phyloP scores from a whole-genome alignment of 441 rosid species.

The Erodium trifolium region DNA sequence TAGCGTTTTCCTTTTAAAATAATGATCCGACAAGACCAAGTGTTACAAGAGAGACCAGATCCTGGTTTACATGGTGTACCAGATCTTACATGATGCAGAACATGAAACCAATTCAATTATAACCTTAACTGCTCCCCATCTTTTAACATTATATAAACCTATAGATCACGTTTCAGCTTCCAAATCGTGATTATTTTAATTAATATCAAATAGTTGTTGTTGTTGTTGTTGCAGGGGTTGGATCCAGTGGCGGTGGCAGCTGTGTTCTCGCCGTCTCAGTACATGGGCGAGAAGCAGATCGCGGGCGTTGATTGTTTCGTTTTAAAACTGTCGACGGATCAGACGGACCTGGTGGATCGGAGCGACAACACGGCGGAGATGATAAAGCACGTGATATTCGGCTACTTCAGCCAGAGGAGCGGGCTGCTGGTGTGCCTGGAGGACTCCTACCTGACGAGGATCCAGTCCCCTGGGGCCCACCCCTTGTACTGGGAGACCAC shows the following conservation, averaged over 20 bases:
- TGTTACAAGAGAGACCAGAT: too few relatives aligned
- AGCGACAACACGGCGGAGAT: slow-evolving; percentile 81
- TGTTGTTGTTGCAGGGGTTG: slow-evolving; percentile 45
- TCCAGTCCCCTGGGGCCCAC: slow-evolving; percentile 67
- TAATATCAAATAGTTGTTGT: neutral
- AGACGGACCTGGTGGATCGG: slow-evolving; percentile 52
- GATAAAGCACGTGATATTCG: slow-evolving; percentile 75
- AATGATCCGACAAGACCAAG: too few relatives aligned
- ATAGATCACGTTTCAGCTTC: neutral
- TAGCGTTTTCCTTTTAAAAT: too few relatives aligned
- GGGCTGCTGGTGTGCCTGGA: slow-evolving; percentile 68
- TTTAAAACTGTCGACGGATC: slow-evolving; percentile 63
- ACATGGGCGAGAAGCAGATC: slow-evolving; percentile 73
- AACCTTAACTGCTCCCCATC: neutral
- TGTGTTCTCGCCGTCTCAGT: slow-evolving; percentile 63
- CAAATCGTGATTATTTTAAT: neutral
- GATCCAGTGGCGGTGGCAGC: slow-evolving; percentile 78
- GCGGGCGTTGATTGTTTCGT: slow-evolving; percentile 61
- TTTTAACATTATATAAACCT: too few relatives aligned
- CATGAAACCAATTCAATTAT: too few relatives aligned
- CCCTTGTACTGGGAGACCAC: slow-evolving; percentile 92
- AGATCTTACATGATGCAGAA: too few relatives aligned
- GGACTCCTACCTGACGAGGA: slow-evolving; percentile 77
- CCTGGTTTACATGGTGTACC: too few relatives aligned
- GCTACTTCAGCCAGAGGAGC: slow-evolving; percentile 86